A percentile compares a stretch with the other conserved stretches of the same genome.
phyloP scores from a whole-genome alignment of 495 filamentous ascomycete species.

The Annulohypoxylon bovei region DNA sequence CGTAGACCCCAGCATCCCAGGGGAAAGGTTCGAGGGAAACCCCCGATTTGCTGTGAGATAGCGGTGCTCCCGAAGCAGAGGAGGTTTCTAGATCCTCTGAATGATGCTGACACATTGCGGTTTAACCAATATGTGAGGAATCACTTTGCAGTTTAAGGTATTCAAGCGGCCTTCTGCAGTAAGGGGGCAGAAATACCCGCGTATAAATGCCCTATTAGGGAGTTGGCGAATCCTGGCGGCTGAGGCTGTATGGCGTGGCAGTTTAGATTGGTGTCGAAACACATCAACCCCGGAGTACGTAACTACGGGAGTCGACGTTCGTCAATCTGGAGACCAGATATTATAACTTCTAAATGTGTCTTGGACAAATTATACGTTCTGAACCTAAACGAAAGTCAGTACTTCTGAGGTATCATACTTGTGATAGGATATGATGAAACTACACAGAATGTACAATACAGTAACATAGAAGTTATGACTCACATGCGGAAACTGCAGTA shows the following conservation, averaged over 20 bases:
- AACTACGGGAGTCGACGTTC: not conserved
- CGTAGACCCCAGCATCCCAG: slow-evolving; percentile 86
- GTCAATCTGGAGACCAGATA: not conserved
- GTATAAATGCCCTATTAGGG: not conserved
- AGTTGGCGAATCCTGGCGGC: not conserved
- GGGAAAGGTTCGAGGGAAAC: slow-evolving; percentile 63
- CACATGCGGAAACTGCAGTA: slow-evolving; percentile 7
- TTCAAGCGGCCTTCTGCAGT: not conserved
- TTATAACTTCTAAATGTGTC: not conserved
- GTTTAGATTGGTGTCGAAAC: not conserved
- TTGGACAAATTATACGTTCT: not conserved
- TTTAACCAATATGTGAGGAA: not conserved
- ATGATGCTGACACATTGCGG: slow-evolving; percentile 36
- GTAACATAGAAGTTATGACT: slow-evolving; percentile 24
- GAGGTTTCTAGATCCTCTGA: slow-evolving; percentile 14
- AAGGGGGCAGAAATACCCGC: not conserved
- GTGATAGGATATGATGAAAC: not conserved
- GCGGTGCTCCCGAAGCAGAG: not conserved
- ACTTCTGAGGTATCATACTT: not conserved
- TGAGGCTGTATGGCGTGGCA: not conserved
- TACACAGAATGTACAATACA: not conserved
- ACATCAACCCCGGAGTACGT: not conserved
- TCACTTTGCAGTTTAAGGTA: not conserved
- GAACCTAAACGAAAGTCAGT: not conserved
- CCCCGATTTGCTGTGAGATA: slow-evolving; percentile 19